Evolutionary conservation across 2,329 filamentous ascomycete genomes (phyloP).

Genomic region (Xylogone sp.): DNA sequence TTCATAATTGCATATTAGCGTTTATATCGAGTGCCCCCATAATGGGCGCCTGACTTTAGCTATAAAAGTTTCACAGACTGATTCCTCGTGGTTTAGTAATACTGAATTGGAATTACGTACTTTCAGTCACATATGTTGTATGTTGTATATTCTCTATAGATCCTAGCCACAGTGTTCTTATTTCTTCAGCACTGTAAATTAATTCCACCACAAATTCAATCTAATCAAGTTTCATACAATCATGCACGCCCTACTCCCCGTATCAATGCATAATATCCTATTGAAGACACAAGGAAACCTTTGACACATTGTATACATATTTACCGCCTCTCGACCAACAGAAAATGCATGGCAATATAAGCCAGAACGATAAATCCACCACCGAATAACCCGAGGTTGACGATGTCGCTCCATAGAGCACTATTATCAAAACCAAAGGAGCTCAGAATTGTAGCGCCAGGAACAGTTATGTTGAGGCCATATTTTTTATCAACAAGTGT

Average conservation of each 20-base stretch:
- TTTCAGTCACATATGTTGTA: too few species aligned
- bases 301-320: constrained; percentile 3
- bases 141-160: background rate
- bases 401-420: constrained; percentile 80
- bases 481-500: constrained; percentile 93
- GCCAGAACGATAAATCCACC: constrained; percentile 81
- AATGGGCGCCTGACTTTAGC: too few species aligned
- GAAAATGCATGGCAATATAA: constrained; percentile 87
- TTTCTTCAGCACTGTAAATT: background rate
- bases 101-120: too few species aligned
- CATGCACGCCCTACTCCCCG: background rate
- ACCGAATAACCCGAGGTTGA: constrained; percentile 78
- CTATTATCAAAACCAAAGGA: constrained; percentile 91
- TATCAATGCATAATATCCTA: background rate
- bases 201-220: background rate
- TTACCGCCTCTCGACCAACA: constrained; percentile 85
- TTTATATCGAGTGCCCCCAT: too few species aligned
- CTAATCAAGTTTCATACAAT: background rate
- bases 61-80: too few species aligned
- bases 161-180: background rate
- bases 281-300: background rate
- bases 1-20: too few species aligned
- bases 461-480: constrained; percentile 92
- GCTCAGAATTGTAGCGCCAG: constrained; percentile 88
- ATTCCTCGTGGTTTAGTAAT: too few species aligned